Percentiles rank a stretch among this genome's conserved stretches.
phyloP scores from a whole-genome alignment of 768 basidiomycete genomes.

The Termitomyces sp. region DNA sequence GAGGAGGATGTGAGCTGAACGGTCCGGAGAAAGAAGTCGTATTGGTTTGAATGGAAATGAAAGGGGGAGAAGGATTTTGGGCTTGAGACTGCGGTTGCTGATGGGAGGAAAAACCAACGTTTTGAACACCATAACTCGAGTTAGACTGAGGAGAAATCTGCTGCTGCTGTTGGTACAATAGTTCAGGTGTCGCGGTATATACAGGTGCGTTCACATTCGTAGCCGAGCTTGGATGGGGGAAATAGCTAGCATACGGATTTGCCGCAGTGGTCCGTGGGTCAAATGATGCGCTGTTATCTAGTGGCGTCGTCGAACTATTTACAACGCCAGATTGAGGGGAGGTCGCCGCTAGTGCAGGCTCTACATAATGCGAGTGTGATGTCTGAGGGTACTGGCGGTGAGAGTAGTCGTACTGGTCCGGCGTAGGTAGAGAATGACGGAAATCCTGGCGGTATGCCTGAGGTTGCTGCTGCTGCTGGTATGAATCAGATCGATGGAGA shows the following conservation, averaged over 20 bases:
- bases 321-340: conserved; percentile 18
- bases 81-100: conserved; percentile 10
- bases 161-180: conserved; percentile 23
- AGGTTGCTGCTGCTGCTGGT: conserved; percentile 17
- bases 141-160: conserved; percentile 14
- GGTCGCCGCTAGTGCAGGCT: conserved; percentile 21
- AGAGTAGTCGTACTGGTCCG: conserved; percentile 26
- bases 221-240: conserved; percentile 15
- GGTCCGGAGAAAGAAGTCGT: conserved; percentile 6
- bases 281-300: conserved; percentile 11
- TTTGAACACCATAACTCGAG: not conserved
- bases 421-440: conserved; percentile 16
- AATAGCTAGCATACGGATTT: conserved; percentile 17
- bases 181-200: conserved; percentile 26
- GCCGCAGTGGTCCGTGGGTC: conserved; percentile 5
- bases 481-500: conserved; percentile 19
- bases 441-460: conserved; percentile 19
- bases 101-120: not conserved
- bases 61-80: conserved; percentile 12
- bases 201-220: conserved; percentile 18
- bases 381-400: conserved; percentile 26
- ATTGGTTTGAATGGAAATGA: conserved; percentile 4
- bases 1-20: conserved; percentile 9
- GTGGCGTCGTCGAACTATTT: conserved; percentile 3
- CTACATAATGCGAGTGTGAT: conserved; percentile 18